These are phyloP conservation scores for Steccherinum ochraceum DNA, from an alignment of 768 basidiomycete species.

Conservation along the genomic window DNA sequence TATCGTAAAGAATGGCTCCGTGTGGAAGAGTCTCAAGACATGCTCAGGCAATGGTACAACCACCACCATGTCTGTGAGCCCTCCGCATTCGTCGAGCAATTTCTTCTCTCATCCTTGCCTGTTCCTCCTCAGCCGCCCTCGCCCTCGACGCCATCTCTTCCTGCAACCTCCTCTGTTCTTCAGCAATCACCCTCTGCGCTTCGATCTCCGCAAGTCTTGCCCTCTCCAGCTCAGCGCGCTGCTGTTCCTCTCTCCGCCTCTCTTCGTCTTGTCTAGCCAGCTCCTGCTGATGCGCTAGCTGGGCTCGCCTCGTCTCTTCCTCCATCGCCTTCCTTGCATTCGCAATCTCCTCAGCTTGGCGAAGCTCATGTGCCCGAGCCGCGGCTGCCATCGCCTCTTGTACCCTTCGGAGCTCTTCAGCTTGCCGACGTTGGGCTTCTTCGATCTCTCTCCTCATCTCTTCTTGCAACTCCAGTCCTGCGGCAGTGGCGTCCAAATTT, in stretches of 20 bases:
- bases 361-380: constrained; percentile 4
- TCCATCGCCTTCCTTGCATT: not conserved
- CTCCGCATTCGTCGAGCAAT: not conserved
- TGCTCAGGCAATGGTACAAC: not conserved
- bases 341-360: constrained; percentile 2
- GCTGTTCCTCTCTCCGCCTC: not conserved
- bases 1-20: too few relatives aligned
- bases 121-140: not conserved
- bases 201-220: not conserved
- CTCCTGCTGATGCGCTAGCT: not conserved
- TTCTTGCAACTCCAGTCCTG: constrained; percentile 8
- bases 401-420: constrained; percentile 4
- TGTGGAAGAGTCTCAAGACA: too few relatives aligned
- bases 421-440: constrained; percentile 5
- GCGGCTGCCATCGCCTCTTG: constrained; percentile 5
- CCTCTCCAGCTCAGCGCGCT: not conserved
- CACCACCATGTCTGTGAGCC: not conserved
- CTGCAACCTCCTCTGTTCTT: not conserved
- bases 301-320: not conserved
- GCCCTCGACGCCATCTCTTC: not conserved
- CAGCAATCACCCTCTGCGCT: not conserved
- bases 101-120: not conserved
- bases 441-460: constrained; percentile 6
- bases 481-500: constrained; percentile 10
- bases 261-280: not conserved